phyloP scores from a whole-genome alignment of 805 yeast species.

The Myxozyma sirexii region DNA sequence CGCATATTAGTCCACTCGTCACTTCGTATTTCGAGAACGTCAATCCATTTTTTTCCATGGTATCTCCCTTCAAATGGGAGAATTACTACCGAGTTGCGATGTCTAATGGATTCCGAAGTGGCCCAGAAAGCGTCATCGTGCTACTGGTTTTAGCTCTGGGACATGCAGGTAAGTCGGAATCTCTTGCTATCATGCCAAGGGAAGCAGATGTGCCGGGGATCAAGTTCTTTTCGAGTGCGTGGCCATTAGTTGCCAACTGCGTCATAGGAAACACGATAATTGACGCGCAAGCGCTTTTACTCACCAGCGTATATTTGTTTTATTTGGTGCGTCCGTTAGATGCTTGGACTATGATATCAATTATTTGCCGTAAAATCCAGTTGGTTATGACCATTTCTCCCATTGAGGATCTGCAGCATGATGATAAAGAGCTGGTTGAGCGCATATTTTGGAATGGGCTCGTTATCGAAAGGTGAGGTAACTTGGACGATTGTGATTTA shows the following conservation, averaged over 20 bases:
- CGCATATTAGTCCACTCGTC: slow-evolving; percentile 26
- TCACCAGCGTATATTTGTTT: slow-evolving; percentile 19
- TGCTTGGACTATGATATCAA: slow-evolving; percentile 21
- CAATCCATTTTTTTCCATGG: slow-evolving; percentile 23
- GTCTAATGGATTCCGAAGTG: slow-evolving; percentile 20
- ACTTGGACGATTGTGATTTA: not conserved
- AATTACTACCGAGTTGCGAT: slow-evolving; percentile 19
- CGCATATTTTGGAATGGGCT: slow-evolving; percentile 25
- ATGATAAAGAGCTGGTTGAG: slow-evolving; percentile 19
- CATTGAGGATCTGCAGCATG: slow-evolving; percentile 3
- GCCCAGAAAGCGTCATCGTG: slow-evolving; percentile 26
- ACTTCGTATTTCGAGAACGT: slow-evolving; percentile 19
- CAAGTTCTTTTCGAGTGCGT: slow-evolving; percentile 21
- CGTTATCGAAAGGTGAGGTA: slow-evolving; percentile 21
- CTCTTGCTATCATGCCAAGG: not conserved
- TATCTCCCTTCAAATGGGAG: slow-evolving; percentile 26
- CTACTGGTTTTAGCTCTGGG: slow-evolving; percentile 26
- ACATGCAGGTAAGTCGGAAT: slow-evolving; percentile 8
- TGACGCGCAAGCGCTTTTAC: slow-evolving; percentile 23
- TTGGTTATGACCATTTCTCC: slow-evolving; percentile 2
- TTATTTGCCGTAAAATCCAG: slow-evolving; percentile 13
- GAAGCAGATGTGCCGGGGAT: slow-evolving; percentile 15
- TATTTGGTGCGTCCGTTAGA: slow-evolving; percentile 24
- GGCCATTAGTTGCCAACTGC: slow-evolving; percentile 18
- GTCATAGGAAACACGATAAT: slow-evolving; percentile 15